phyloP scores from a whole-genome alignment of 2,329 filamentous ascomycete genomes.

The Ceratocystis colombiana region DNA sequence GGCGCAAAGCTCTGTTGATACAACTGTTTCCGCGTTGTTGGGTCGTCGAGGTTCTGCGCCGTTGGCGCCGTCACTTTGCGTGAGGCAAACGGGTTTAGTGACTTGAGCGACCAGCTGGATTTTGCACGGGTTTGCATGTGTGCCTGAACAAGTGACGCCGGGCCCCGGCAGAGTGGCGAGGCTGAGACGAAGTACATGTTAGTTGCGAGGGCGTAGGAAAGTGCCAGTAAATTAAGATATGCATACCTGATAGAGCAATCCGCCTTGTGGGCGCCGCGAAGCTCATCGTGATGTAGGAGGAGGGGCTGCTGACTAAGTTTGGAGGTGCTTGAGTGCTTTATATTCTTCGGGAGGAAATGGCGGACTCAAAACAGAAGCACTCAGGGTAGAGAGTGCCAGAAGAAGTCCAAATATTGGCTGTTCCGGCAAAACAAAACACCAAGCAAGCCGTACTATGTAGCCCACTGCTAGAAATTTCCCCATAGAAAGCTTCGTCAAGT shows the following conservation, averaged over 20 bases:
- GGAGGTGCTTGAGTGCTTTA: background rate
- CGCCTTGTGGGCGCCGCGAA: slow-evolving; percentile 27
- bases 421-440: background rate
- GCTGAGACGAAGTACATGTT: slow-evolving; percentile 19
- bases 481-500: slow-evolving; percentile 10
- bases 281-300: slow-evolving; percentile 25
- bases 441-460: background rate
- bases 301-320: background rate
- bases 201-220: slow-evolving; percentile 27
- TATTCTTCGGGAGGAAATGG: background rate
- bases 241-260: slow-evolving; percentile 27
- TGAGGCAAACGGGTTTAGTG: slow-evolving; percentile 31
- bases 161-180: slow-evolving; percentile 27
- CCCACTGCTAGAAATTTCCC: background rate
- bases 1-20: slow-evolving; percentile 35
- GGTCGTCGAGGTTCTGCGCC: slow-evolving; percentile 36
- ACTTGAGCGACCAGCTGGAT: slow-evolving; percentile 36
- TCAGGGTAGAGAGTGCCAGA: no score
- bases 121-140: slow-evolving; percentile 35
- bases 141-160: slow-evolving; percentile 29
- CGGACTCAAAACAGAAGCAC: background rate
- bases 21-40: slow-evolving; percentile 37
- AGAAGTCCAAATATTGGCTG: background rate
- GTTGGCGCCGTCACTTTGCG: slow-evolving; percentile 28
- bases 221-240: background rate